A percentile compares a stretch with the other conserved stretches of the same genome.
phyloP scores from a whole-genome alignment of 2,329 filamentous ascomycete species.

The Talaromyces sp. region DNA sequence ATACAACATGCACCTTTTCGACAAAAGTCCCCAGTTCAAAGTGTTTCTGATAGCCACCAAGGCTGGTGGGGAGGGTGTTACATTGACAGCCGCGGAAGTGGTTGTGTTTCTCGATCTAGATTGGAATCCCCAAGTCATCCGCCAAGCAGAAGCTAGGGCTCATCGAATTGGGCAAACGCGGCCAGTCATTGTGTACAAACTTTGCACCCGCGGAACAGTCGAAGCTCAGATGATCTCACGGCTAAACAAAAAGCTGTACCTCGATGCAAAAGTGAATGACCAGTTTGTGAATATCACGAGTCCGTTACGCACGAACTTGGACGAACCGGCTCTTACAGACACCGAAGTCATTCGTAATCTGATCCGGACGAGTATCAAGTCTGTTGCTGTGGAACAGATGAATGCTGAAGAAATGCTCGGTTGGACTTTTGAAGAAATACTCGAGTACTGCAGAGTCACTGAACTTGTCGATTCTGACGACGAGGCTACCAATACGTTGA shows the following conservation, averaged over 20 bases:
- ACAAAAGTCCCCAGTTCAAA: constrained; percentile 42
- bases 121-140: constrained; percentile 50
- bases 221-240: constrained; percentile 55
- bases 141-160: constrained; percentile 50
- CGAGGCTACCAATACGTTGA: no score
- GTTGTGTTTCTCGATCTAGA: constrained; percentile 53
- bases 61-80: constrained; percentile 52
- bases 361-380: constrained; percentile 50
- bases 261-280: constrained; percentile 56
- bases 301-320: background rate
- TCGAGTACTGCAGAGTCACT: constrained; percentile 14
- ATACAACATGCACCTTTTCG: constrained; percentile 49
- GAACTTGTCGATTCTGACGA: background rate
- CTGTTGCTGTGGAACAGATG: constrained; percentile 45
- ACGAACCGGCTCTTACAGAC: background rate
- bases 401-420: constrained; percentile 51
- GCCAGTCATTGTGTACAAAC: constrained; percentile 50
- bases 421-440: constrained; percentile 42
- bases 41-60: constrained; percentile 52
- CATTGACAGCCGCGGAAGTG: constrained; percentile 49
- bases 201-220: constrained; percentile 52
- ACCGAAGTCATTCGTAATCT: background rate
- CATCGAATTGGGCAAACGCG: constrained; percentile 52
- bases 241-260: constrained; percentile 57
- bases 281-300: constrained; percentile 35